These are phyloP conservation scores for Candida mattraensis DNA, from an alignment of 805 yeast genomes.

Conservation along the genomic window DNA sequence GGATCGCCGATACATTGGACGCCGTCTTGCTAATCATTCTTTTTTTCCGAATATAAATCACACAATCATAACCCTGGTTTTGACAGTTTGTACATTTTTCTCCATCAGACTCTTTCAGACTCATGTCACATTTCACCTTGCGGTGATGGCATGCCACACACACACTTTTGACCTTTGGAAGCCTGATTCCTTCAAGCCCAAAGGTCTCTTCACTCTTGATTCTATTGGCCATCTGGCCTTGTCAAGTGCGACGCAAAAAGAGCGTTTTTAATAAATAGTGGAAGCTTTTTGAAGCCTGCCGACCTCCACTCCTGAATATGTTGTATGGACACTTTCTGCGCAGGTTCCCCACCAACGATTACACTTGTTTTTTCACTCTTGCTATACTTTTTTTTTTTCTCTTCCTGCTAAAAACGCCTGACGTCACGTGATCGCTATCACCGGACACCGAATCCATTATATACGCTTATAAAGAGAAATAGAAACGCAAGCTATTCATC, in stretches of 20 bases:
- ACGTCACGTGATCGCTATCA: no score
- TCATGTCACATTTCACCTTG: slow-evolving; percentile 70
- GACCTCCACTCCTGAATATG: no score
- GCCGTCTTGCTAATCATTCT: slow-evolving; percentile 31
- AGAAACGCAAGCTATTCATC: not conserved
- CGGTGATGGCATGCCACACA: slow-evolving; percentile 70
- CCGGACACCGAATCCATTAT: not conserved
- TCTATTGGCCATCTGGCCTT: no score
- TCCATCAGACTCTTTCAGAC: slow-evolving; percentile 29
- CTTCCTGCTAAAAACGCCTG: no score
- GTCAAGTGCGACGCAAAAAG: no score
- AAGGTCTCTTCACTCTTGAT: no score
- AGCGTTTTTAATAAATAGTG: no score
- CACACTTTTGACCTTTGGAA: slow-evolving; percentile 63
- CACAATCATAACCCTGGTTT: slow-evolving; percentile 68
- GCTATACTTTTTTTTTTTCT: no score
- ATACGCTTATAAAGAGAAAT: not conserved
- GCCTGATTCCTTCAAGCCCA: slow-evolving; percentile 33
- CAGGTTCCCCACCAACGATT: no score
- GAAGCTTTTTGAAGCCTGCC: no score
- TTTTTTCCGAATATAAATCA: slow-evolving; percentile 57
- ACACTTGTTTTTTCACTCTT: no score
- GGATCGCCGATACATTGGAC: slow-evolving; percentile 13
- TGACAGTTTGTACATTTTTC: slow-evolving; percentile 64
- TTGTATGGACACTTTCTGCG: no score